These are phyloP conservation scores for Tuber borchii DNA, from an alignment of 495 filamentous ascomycete genomes.

Conservation along the genomic window DNA sequence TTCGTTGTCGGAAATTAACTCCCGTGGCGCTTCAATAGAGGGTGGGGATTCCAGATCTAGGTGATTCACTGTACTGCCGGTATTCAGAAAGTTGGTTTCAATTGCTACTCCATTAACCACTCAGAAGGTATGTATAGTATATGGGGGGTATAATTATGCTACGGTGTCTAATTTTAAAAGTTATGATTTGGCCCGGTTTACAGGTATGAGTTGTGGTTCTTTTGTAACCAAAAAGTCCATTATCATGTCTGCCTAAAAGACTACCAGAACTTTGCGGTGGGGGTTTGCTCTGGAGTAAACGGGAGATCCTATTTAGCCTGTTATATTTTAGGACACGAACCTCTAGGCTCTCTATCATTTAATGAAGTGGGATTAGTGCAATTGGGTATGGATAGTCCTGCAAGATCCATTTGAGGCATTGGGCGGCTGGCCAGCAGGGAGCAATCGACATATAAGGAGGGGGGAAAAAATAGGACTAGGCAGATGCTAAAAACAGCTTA, in stretches of 20 bases:
- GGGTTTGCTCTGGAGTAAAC: not conserved
- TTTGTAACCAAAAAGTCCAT: not conserved
- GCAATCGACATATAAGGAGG: no score
- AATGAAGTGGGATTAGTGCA: not conserved
- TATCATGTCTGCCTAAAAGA: not conserved
- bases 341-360: not conserved
- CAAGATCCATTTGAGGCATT: no score
- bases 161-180: not conserved
- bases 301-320: not conserved
- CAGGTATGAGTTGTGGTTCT: not conserved
- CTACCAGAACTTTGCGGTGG: not conserved
- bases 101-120: not conserved
- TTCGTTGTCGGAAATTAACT: not conserved
- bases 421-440: no score
- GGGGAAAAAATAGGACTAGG: no score
- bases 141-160: not conserved
- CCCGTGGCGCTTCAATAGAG: not conserved
- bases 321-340: not conserved
- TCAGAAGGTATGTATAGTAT: not conserved
- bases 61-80: not conserved
- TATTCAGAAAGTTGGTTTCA: not conserved
- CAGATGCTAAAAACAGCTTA: no score
- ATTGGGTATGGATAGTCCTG: not conserved
- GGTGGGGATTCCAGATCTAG: not conserved
- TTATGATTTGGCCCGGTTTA: not conserved